Conservation (phyloP, 2,329 filamentous ascomycete species). For the Arthroderma uncinatum region DNA sequence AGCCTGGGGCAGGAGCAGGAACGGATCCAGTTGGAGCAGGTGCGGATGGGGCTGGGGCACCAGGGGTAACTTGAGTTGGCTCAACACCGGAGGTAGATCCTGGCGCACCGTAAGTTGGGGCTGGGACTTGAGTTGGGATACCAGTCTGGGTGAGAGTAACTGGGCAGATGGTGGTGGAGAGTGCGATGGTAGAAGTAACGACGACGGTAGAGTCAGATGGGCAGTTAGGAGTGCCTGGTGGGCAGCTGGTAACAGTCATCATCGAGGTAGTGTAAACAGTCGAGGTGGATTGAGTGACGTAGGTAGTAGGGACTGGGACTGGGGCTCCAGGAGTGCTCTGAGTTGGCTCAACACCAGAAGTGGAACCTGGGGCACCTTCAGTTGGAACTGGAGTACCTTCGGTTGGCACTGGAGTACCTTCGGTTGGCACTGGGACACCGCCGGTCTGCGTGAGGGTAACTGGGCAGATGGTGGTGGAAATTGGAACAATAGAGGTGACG, state of each 20-base stretch:
- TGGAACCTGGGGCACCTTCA: background rate
- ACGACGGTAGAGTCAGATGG: slow-evolving; percentile 40
- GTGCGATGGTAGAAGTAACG: slow-evolving; percentile 44
- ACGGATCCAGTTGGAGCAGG: background rate
- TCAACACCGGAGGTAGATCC: background rate
- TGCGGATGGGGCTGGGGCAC: background rate
- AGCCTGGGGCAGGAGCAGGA: background rate
- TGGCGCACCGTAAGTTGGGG: slow-evolving; percentile 1
- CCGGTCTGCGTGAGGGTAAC: slow-evolving; percentile 21
- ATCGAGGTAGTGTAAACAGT: slow-evolving; percentile 30
- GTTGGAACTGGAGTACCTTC: background rate
- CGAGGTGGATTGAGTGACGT: slow-evolving; percentile 23
- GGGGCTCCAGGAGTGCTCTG: background rate
- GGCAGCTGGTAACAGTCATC: slow-evolving; percentile 33
- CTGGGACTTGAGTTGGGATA: background rate
- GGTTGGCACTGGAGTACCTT: background rate
- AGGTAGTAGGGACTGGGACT: slow-evolving; percentile 7
- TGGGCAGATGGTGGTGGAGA: slow-evolving; percentile 52
- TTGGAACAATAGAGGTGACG: slow-evolving; percentile 44
- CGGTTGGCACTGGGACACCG: slow-evolving; percentile 1
- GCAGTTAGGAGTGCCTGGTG: slow-evolving; percentile 38
- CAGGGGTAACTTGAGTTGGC: background rate
- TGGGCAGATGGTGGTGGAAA: slow-evolving; percentile 51
- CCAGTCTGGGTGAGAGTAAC: slow-evolving; percentile 21
- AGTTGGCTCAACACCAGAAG: background rate